These are phyloP conservation scores for Suillus variegatus DNA, from an alignment of 768 basidiomycete species.

Conservation along the genomic window DNA sequence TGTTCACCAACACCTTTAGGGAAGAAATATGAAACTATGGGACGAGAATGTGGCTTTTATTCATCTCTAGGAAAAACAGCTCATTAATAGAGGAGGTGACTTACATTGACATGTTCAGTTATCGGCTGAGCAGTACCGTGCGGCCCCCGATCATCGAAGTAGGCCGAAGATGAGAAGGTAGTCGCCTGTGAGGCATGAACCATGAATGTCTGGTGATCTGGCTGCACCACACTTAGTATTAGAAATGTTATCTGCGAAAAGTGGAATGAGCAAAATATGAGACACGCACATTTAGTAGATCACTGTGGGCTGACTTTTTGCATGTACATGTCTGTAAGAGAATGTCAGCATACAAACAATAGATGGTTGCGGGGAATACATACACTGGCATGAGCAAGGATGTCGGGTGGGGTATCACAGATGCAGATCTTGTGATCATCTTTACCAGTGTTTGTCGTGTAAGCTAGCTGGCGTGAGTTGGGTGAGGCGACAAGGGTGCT, in stretches of 20 bases:
- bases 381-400: too few relatives aligned
- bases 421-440: background rate
- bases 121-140: slow-evolving; percentile 77
- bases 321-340: background rate
- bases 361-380: too few relatives aligned
- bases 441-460: background rate
- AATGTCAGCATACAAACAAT: background rate
- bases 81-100: slow-evolving; percentile 24
- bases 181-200: slow-evolving; percentile 39
- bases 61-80: slow-evolving; percentile 18
- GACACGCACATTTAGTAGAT: background rate
- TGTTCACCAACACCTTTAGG: too few relatives aligned
- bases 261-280: background rate
- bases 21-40: too few relatives aligned
- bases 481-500: background rate
- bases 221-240: background rate
- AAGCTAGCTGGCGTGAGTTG: background rate
- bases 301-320: background rate
- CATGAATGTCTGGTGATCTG: slow-evolving; percentile 22
- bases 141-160: slow-evolving; percentile 74
- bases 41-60: too few relatives aligned
- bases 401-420: background rate
- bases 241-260: background rate
- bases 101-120: slow-evolving; percentile 75
- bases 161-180: slow-evolving; percentile 73